phyloP scores from a whole-genome alignment of 192 early-diverging fungal genomes.

The Umbelopsis vinacea region DNA sequence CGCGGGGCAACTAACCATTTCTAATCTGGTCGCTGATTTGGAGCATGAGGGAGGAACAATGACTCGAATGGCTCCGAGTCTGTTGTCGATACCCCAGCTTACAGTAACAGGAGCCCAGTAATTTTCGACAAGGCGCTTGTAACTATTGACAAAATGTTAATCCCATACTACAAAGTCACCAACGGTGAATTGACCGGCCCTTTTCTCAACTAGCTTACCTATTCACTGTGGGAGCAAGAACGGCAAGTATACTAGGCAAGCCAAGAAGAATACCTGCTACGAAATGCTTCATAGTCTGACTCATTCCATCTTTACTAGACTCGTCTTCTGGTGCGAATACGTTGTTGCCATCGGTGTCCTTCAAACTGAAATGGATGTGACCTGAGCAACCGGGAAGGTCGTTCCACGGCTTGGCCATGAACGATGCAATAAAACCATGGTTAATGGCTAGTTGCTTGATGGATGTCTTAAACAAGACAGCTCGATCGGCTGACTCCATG shows the following conservation, averaged over 20 bases:
- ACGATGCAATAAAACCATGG: constrained; percentile 73
- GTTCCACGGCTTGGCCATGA: constrained; percentile 84
- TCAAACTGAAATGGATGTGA: constrained; percentile 76
- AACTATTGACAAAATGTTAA: constrained; percentile 38
- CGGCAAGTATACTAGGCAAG: constrained; percentile 71
- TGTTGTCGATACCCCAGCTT: constrained; percentile 79
- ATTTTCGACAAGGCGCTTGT: constrained; percentile 82
- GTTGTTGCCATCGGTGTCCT: constrained; percentile 52
- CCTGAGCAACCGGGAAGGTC: constrained; percentile 81
- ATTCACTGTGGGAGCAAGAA: constrained; percentile 82
- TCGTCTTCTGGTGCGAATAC: constrained; percentile 49
- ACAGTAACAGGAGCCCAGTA: constrained; percentile 86
- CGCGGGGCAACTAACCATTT: constrained; percentile 54
- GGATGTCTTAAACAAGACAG: constrained; percentile 76
- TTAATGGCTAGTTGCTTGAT: constrained; percentile 74
- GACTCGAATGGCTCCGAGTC: constrained; percentile 72
- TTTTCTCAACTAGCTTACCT: constrained; percentile 36
- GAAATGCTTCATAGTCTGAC: constrained; percentile 57
- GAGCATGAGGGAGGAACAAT: constrained; percentile 76
- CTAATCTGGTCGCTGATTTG: constrained; percentile 67
- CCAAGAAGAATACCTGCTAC: constrained; percentile 60
- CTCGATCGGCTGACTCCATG: constrained; percentile 67
- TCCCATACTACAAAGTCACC: neutral
- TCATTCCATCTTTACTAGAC: constrained; percentile 49
- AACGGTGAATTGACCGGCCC: neutral